Evolutionary conservation across 352 stramenopile genomes (phyloP).

Genomic region (Phytophthora crassamura): DNA sequence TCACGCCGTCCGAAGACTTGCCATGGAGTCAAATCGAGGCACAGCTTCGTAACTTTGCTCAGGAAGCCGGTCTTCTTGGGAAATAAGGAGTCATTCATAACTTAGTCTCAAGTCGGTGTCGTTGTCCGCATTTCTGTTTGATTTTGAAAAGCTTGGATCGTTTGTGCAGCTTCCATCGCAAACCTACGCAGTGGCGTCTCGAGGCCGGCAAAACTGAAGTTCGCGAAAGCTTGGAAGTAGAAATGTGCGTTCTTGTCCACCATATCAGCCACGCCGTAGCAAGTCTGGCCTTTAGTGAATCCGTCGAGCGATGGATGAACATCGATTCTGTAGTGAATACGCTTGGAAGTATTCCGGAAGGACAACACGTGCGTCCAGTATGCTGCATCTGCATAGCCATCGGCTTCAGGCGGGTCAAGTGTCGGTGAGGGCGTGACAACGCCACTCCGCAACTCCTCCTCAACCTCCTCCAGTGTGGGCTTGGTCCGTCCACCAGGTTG

Average conservation of each 20-base stretch:
- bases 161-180: slow-evolving; percentile 34
- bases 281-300: slow-evolving; percentile 60
- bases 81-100: slow-evolving; percentile 2
- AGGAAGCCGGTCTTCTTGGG: no score
- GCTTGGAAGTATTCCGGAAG: slow-evolving; percentile 57
- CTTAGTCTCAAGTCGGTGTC: slow-evolving; percentile 7
- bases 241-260: slow-evolving; percentile 32
- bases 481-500: slow-evolving; percentile 8
- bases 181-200: slow-evolving; percentile 30
- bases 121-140: slow-evolving; percentile 1
- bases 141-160: slow-evolving; percentile 17
- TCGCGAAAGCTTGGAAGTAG: slow-evolving; percentile 28
- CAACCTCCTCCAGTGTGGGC: slow-evolving; percentile 20
- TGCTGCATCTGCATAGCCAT: slow-evolving; percentile 48
- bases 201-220: slow-evolving; percentile 30
- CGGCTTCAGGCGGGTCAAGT: slow-evolving; percentile 25
- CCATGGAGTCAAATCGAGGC: no score
- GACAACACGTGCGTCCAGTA: slow-evolving; percentile 76
- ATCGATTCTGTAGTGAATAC: slow-evolving; percentile 58
- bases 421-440: slow-evolving; percentile 20
- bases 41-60: no score
- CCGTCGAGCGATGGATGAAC: slow-evolving; percentile 42
- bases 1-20: no score
- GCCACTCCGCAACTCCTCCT: slow-evolving; percentile 20
- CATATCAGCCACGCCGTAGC: slow-evolving; percentile 52